A percentile compares a stretch with the other conserved stretches of the same genome.
phyloP scores from a whole-genome alignment of 257 asterid species.

The Primulina huaijiensis region DNA sequence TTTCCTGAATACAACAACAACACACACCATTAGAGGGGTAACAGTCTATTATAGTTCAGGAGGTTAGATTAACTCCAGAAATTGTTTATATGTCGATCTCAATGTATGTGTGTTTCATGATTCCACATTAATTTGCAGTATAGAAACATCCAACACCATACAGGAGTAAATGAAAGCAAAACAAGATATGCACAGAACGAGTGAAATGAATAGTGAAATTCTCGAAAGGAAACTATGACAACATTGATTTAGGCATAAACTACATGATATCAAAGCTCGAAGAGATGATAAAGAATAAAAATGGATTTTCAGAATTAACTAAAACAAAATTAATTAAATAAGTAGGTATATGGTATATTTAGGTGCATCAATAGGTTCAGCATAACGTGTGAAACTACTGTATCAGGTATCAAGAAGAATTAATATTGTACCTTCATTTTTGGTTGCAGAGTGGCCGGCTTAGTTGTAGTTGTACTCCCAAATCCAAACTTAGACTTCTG shows the following conservation, averaged over 20 bases:
- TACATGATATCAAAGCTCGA: neutral
- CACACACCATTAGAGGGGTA: neutral
- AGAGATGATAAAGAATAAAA: neutral
- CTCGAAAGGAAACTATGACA: neutral
- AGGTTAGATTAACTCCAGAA: neutral
- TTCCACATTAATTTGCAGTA: neutral
- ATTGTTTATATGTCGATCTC: too few species aligned
- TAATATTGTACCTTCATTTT: constrained; percentile 53
- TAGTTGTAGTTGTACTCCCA: constrained; percentile 55
- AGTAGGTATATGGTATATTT: neutral
- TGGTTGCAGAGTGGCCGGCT: constrained; percentile 46
- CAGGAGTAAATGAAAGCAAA: neutral
- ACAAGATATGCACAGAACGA: neutral
- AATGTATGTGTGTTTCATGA: neutral
- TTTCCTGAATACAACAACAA: neutral
- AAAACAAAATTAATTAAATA: neutral
- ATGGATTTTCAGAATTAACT: neutral
- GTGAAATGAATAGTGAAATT: neutral
- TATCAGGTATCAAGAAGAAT: constrained; percentile 10
- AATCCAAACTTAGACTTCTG: constrained; percentile 70
- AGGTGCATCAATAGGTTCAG: neutral
- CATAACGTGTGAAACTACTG: neutral
- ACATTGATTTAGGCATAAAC: neutral
- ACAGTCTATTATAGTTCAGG: neutral
- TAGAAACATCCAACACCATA: neutral